Base-by-base conservation (phyloP, 306 rosid species). In the Pachyrhizus erosus region DNA sequence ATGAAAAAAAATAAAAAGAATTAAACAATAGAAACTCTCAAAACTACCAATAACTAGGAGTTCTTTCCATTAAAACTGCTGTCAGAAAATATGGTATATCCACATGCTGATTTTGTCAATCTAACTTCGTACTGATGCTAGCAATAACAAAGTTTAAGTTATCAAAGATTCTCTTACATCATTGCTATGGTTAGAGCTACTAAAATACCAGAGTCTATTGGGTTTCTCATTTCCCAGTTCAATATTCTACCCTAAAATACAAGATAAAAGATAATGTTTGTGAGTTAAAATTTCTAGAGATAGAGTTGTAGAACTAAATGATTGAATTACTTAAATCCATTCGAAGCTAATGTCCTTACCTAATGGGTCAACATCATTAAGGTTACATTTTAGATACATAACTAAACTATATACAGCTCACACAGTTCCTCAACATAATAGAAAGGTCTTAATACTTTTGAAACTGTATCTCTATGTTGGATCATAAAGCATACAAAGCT, bases 401-500 rank as follows among this genome's bases (percentile, higher is more conserved):
- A 15, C 33, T n/a, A 15, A 34, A 57, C 66, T 12, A 31, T 46
- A 58, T 29, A 33, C 66, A 49, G 34, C 5, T 31, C 65, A 70
- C 12, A 13, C 12, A 73, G 26, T 71, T 69, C 78, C 82, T 58
- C 76, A 66, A 52, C 57, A 29, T 20, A 27, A 21, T 54, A 48
- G 9, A 15, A 49, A 77, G 33, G n/a, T 69, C 20, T 31, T 65
- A 5, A 26, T n/a, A n/a, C n/a, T n/a, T n/a, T n/a, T n/a, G n/a
- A n/a, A n/a, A n/a, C n/a, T n/a, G n/a, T n/a, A n/a, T n/a, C n/a
- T n/a, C n/a, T n/a, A n/a, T n/a, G 31, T 68, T 18, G 24, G 8
- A 52, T 55, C 78, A 69, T 69, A 57, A 21, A 58, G 54, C 60
- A 69, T 58, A 26, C 6, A 70, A 77, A 77, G 65, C 48, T 57